Percentiles rank a stretch among this genome's conserved stretches.
phyloP scores from a whole-genome alignment of 2,329 filamentous ascomycete genomes.

The Colletotrichum chlorophyti region DNA sequence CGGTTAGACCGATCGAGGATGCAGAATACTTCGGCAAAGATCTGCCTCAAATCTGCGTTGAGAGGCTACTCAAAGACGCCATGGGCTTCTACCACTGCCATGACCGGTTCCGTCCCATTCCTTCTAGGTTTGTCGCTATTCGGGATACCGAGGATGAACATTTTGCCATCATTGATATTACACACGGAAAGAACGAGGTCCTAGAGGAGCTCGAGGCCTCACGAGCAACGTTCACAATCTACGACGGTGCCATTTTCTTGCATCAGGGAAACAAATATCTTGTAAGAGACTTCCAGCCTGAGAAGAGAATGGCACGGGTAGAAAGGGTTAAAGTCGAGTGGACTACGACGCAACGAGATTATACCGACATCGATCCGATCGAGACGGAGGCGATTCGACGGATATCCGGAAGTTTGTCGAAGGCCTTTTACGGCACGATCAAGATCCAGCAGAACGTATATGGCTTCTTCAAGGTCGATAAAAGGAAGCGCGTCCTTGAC shows the following conservation, averaged over 20 bases:
- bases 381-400: constrained; percentile 87
- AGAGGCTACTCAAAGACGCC: constrained; percentile 76
- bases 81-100: constrained; percentile 90
- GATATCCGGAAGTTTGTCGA: constrained; percentile 66
- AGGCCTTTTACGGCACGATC: constrained; percentile 86
- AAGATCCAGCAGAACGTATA: constrained; percentile 89
- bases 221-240: constrained; percentile 93
- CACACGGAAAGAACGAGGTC: constrained; percentile 80
- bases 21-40: constrained; percentile 79
- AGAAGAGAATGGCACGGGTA: constrained; percentile 83
- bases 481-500: constrained; percentile 83
- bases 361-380: constrained; percentile 90
- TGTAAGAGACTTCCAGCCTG: constrained; percentile 85
- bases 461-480: constrained; percentile 97
- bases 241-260: constrained; percentile 95
- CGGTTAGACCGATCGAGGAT: constrained; percentile 81
- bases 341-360: constrained; percentile 93
- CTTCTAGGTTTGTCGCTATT: constrained; percentile 84
- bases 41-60: constrained; percentile 72
- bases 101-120: constrained; percentile 83
- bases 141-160: constrained; percentile 89
- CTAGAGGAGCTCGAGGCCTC: constrained; percentile 96
- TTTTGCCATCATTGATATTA: constrained; percentile 91
- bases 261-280: constrained; percentile 95
- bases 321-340: constrained; percentile 91